Percentiles rank a stretch among this genome's conserved stretches.
Evolutionary conservation across 495 filamentous ascomycete species (phyloP).

Genomic region (Xylaria nigripes): DNA sequence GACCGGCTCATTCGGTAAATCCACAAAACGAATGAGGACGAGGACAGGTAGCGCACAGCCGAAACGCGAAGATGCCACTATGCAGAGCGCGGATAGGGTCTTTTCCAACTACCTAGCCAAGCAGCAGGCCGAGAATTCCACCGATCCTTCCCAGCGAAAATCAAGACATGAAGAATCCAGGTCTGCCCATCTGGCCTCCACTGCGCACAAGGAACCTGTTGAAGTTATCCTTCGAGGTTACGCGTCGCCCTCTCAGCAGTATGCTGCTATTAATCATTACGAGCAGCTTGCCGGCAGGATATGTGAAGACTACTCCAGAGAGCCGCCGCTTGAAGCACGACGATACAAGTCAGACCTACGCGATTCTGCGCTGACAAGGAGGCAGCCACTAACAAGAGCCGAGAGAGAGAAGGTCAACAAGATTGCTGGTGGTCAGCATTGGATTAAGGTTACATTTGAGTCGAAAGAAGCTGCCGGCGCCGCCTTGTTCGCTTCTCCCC

Average conservation of each 20-base stretch:
- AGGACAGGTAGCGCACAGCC: slow-evolving; percentile 42
- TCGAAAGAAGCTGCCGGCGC: slow-evolving; percentile 68
- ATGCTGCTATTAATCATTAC: slow-evolving; percentile 77
- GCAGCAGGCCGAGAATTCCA: slow-evolving; percentile 18
- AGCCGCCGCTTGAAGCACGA: slow-evolving; percentile 47
- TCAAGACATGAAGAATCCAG: slow-evolving; percentile 28
- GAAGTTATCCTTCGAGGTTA: slow-evolving; percentile 84
- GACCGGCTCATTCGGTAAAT: slow-evolving; percentile 50
- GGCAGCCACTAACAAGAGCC: slow-evolving; percentile 51
- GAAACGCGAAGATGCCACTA: slow-evolving; percentile 46
- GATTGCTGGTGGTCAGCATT: slow-evolving; percentile 70
- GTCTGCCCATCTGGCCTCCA: slow-evolving; percentile 17
- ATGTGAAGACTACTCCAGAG: slow-evolving; percentile 82
- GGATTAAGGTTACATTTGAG: slow-evolving; percentile 92
- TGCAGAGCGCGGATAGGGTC: slow-evolving; percentile 45
- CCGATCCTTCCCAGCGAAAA: slow-evolving; percentile 22
- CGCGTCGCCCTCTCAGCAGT: slow-evolving; percentile 58
- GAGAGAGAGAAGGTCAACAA: slow-evolving; percentile 68
- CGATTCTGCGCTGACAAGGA: slow-evolving; percentile 53
- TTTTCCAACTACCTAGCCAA: slow-evolving; percentile 36
- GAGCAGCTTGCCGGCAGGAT: slow-evolving; percentile 72
- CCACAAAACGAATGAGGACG: slow-evolving; percentile 44
- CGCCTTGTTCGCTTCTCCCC: slow-evolving; percentile 67
- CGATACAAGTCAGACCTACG: slow-evolving; percentile 54
- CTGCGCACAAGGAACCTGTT: slow-evolving; percentile 45